A percentile compares a stretch with the other conserved stretches of the same genome.
These are phyloP conservation scores for Alternaria conjuncta DNA, from an alignment of 2,329 filamentous ascomycete genomes.

Conservation along the genomic window DNA sequence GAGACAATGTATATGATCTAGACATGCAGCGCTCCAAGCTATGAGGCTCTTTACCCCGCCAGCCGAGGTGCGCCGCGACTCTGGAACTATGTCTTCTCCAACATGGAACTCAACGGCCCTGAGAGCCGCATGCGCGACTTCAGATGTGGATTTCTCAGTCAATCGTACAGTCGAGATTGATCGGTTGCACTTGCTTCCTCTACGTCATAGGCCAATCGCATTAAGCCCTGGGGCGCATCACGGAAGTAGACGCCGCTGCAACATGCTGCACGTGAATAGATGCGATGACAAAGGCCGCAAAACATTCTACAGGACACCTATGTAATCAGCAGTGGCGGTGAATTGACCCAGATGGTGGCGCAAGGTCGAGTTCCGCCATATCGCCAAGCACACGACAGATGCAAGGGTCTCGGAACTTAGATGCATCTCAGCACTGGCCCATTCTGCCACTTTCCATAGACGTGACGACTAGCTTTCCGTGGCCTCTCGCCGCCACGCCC, in stretches of 20 bases:
- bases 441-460: conserved; percentile 33
- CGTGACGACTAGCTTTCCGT: conserved; percentile 13
- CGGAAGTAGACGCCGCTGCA: too few species aligned
- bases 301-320: neutral
- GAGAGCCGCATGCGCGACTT: rapidly evolving
- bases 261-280: neutral
- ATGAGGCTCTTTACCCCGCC: conserved; percentile 10
- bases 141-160: neutral
- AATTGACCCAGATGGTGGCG: neutral
- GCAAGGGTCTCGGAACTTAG: conserved; percentile 12
- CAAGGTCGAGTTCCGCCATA: conserved; percentile 4
- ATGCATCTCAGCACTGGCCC: conserved; percentile 22
- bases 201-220: neutral
- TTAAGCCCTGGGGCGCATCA: neutral
- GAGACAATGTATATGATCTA: neutral
- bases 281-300: too few species aligned
- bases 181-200: neutral
- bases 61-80: conserved; percentile 7
- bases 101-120: neutral
- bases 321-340: neutral
- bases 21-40: neutral
- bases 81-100: neutral
- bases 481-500: conserved; percentile 26
- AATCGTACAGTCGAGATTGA: too few species aligned
- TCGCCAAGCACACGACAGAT: conserved; percentile 13